A percentile compares a stretch with the other conserved stretches of the same genome.
These are phyloP conservation scores for Pseudotulostoma volvatum DNA, from an alignment of 495 filamentous ascomycete species.

Conservation along the genomic window DNA sequence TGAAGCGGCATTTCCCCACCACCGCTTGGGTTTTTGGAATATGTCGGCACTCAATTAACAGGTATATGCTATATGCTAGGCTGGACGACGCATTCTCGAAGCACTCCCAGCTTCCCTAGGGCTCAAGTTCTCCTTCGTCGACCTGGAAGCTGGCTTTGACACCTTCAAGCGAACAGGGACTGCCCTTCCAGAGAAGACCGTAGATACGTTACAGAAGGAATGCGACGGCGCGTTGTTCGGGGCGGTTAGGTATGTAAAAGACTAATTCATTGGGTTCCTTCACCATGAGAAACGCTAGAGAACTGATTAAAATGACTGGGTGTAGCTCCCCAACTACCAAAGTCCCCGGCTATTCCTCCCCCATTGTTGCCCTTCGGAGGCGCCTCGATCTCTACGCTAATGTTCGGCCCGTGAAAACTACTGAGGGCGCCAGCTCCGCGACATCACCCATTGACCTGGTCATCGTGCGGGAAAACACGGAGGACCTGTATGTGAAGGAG, in stretches of 20 bases:
- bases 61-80: conserved; percentile 21
- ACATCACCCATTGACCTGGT: conserved; percentile 75
- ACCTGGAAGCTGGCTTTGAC: conserved; percentile 83
- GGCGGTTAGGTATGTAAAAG: conserved; percentile 52
- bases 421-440: conserved; percentile 32
- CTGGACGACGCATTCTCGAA: conserved; percentile 79
- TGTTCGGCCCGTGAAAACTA: conserved; percentile 87
- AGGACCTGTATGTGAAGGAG: conserved; percentile 98
- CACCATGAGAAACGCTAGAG: too few species aligned
- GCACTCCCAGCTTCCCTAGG: conserved; percentile 66
- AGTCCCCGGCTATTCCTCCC: conserved; percentile 88
- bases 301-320: too few species aligned
- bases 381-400: conserved; percentile 92
- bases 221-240: conserved; percentile 96
- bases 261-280: not conserved
- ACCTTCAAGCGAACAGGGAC: conserved; percentile 77
- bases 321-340: conserved; percentile 63
- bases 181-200: conserved; percentile 79
- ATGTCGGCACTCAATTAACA: not conserved
- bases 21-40: conserved; percentile 4
- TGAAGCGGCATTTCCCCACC: too few species aligned
- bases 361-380: conserved; percentile 95
- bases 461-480: conserved; percentile 96
- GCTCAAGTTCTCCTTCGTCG: conserved; percentile 83
- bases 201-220: conserved; percentile 66